Percentiles rank a stretch among this genome's conserved stretches.
Conservation (phyloP, 202 grass and related monocot species). For the Schoenoplectus triqueter region DNA sequence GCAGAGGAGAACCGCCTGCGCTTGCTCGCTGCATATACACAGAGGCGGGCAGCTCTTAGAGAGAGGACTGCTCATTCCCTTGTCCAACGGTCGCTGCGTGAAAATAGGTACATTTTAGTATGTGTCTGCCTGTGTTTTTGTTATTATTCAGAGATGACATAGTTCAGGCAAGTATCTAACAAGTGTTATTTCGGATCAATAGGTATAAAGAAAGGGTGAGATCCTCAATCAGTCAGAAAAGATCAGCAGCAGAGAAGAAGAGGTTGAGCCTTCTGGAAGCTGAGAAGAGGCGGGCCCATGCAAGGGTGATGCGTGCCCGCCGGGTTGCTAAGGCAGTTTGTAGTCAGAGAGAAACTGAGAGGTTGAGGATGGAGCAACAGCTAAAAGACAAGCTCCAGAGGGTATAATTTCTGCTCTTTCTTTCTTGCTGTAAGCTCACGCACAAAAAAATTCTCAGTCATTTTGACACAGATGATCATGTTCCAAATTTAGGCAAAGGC, state of each 20-base stretch:
- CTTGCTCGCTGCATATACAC: conserved; percentile 59
- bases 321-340: conserved; percentile 68
- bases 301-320: conserved; percentile 64
- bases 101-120: conserved; percentile 54
- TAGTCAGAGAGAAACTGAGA: conserved; percentile 82
- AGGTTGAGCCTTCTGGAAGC: conserved; percentile 78
- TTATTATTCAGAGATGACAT: background rate
- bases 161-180: background rate
- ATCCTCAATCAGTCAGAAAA: conserved; percentile 74
- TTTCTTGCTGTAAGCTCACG: conserved; percentile 14
- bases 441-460: background rate
- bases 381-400: conserved; percentile 79
- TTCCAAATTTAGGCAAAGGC: conserved; percentile 57
- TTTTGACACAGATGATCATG: background rate
- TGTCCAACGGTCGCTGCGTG: conserved; percentile 57
- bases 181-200: background rate
- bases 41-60: conserved; percentile 65
- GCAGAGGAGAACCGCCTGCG: conserved; percentile 81
- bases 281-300: conserved; percentile 76
- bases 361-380: conserved; percentile 82
- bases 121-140: background rate
- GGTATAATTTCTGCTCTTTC: conserved; percentile 45
- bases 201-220: conserved; percentile 62
- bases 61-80: conserved; percentile 81
- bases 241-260: conserved; percentile 86